Evolutionary conservation across 345 rosid species (phyloP).

Genomic region (Psidium guajava): DNA sequence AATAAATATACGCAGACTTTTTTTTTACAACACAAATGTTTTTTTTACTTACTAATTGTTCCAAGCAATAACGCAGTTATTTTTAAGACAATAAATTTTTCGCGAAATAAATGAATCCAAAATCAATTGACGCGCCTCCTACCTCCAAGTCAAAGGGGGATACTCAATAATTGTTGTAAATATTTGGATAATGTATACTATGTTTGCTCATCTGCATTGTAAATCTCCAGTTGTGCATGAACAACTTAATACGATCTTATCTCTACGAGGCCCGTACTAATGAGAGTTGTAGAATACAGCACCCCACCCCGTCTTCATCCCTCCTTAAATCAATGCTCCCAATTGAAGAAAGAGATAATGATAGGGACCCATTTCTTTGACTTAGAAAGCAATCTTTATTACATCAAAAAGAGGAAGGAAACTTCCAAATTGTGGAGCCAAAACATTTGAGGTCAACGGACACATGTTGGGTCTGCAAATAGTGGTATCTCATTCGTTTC

Average conservation of each 20-base stretch:
- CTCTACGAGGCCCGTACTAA: too few relatives aligned
- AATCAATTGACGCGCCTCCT: neutral
- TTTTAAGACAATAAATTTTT: too few relatives aligned
- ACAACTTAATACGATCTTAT: neutral
- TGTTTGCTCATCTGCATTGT: too few relatives aligned
- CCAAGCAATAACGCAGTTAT: too few relatives aligned
- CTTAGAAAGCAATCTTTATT: neutral
- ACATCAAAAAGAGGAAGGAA: neutral
- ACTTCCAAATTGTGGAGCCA: neutral
- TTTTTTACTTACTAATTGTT: too few relatives aligned
- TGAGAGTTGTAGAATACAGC: neutral
- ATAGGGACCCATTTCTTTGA: neutral
- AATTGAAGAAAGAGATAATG: neutral
- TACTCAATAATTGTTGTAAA: too few relatives aligned
- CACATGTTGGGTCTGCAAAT: neutral
- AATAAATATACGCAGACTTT: too few relatives aligned
- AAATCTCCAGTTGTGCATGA: neutral
- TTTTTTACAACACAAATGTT: too few relatives aligned
- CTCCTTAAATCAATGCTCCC: neutral
- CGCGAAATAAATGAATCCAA: too few relatives aligned
- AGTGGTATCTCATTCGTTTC: neutral
- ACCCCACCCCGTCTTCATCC: neutral
- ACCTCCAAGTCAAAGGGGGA: neutral
- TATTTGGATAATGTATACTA: too few relatives aligned
- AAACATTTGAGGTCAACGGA: neutral